Evolutionary conservation across 768 basidiomycete species (phyloP), one percentile per base, ranked within the genome.

Genomic region (Coprinopsis cinerea): DNA sequence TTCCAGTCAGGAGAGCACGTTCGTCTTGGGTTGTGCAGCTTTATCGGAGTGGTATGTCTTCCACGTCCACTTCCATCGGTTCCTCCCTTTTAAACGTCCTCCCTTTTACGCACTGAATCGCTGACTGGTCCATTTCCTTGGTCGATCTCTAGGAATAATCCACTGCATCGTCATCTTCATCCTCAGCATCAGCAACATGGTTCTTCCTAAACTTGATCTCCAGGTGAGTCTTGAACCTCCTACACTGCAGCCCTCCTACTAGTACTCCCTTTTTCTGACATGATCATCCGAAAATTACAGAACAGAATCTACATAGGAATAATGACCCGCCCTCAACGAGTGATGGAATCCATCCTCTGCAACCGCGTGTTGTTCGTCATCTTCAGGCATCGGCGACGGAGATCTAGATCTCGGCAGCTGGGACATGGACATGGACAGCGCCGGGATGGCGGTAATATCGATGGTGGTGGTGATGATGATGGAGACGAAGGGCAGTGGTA

Each of bases 311-410:
- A 34, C 30, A 34, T 9, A 34, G 30, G 30, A 9, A n/a, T 34
- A 9, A 9, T 25, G 4, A 5, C 25, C 18, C 9, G 44, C 20
- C 44, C 44, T 13, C 44, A 28, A 32, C 28, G 28, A 4, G 28
- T 45, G 6, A 13, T n/a, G 6, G 44, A 45, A 17, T 45, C 44
- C 6, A 27, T 45, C 28, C 28, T 45, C 6, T 45, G 44, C 44
- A 45, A 45, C 18, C 44, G 44, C 11, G 44, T 45, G 27, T 30
- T 45, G 44, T 45, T 45, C 20, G 44, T 45, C 27, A 30, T 45
- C 27, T 45, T 45, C 23, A n/a, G n/a, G n/a, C n/a, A n/a, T n/a
- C n/a, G n/a, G n/a, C n/a, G n/a, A n/a, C n/a, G n/a, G n/a, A n/a
- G n/a, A n/a, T n/a, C n/a, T n/a, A n/a, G n/a, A n/a, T n/a, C n/a